Evolutionary conservation across 2,329 filamentous ascomycete species (phyloP).

Genomic region (Xylaria arbuscula): DNA sequence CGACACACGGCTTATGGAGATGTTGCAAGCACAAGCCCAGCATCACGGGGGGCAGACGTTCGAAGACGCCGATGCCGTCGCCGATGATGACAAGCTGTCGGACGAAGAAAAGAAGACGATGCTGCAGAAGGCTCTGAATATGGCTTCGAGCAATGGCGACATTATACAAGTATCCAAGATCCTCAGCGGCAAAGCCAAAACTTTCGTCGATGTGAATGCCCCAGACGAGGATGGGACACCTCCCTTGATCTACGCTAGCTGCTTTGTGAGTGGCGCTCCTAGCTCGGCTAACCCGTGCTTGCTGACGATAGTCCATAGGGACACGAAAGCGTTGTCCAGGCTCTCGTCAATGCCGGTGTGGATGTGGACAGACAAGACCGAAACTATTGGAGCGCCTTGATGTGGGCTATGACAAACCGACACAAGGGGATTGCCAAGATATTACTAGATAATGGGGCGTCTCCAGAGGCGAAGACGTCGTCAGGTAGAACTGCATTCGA

Average conservation of each 20-base stretch:
- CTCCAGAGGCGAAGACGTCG: constrained; percentile 94
- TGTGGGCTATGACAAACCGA: constrained; percentile 99
- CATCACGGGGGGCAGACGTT: constrained; percentile 78
- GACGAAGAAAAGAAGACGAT: constrained; percentile 80
- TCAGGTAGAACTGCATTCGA: constrained; percentile 94
- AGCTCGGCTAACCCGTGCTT: not conserved
- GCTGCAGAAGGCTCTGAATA: constrained; percentile 88
- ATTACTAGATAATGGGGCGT: constrained; percentile 90
- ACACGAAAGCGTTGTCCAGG: constrained; percentile 87
- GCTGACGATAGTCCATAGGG: constrained; percentile 63
- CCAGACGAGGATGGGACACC: constrained; percentile 95
- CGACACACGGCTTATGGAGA: constrained; percentile 90
- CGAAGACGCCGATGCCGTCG: constrained; percentile 83
- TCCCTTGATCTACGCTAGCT: constrained; percentile 97
- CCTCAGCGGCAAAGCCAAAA: constrained; percentile 76
- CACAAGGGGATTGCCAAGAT: constrained; percentile 96
- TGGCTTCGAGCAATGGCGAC: constrained; percentile 97
- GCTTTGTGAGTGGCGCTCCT: constrained; percentile 74
- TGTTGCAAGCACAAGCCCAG: constrained; percentile 93
- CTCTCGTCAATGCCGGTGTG: constrained; percentile 85
- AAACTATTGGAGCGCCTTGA: constrained; percentile 96
- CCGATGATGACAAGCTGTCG: constrained; percentile 77
- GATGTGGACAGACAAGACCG: constrained; percentile 93
- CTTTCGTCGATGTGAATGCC: constrained; percentile 85
- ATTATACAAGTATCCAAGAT: constrained; percentile 82